Evolutionary conservation across 345 rosid genomes (phyloP), one percentile per base, ranked within the genome.

Genomic region (Citrus sp.): DNA sequence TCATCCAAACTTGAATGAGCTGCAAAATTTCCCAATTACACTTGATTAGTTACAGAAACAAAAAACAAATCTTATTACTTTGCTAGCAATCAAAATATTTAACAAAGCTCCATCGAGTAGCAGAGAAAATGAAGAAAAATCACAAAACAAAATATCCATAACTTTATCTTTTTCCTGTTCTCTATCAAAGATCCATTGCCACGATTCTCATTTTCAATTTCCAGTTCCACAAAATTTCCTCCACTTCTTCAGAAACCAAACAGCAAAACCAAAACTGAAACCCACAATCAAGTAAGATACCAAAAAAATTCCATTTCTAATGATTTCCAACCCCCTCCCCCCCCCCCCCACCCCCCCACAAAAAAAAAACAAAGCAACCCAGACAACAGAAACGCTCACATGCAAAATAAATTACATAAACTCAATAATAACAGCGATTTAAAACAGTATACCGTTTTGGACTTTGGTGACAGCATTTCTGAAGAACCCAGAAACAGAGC

Each of bases 1-100:
- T 93, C 98, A 86, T 97, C 99, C 88, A 97, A 88, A 75, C 98
- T 91, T 55, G 98, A 92, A 91, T 94, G 97, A 55, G 97, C 99
- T 97, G 86, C 83, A 79, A 78, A 75, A 34, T 24, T 42, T 19
- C 35, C 19, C 63, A 75, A 69, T 51, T 12, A 64, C 28, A 10
- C 24, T 65, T 65, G 9, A 51, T 65, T 51, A 7, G 67, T 46
- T 49, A 32, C 34, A 49, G 37, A 30, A 51, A 30, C 54, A 49
- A 19, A 27, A 7, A 7, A 72, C 12, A 25, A 25, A 25, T 25
- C 25, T 25, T 25, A 25, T 25, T 25, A 25, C 25, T 25, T 25
- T 25, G 25, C 25, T 25, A 25, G 25, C 25, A 25, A 25, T 25
- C 21, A 55, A 72, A 46, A 55, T 32, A 32, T 18, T 5, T 69